Percentiles rank a stretch among this genome's conserved stretches.
Evolutionary conservation across 495 filamentous ascomycete genomes (phyloP).

Genomic region (Mycothermus thermophilus): DNA sequence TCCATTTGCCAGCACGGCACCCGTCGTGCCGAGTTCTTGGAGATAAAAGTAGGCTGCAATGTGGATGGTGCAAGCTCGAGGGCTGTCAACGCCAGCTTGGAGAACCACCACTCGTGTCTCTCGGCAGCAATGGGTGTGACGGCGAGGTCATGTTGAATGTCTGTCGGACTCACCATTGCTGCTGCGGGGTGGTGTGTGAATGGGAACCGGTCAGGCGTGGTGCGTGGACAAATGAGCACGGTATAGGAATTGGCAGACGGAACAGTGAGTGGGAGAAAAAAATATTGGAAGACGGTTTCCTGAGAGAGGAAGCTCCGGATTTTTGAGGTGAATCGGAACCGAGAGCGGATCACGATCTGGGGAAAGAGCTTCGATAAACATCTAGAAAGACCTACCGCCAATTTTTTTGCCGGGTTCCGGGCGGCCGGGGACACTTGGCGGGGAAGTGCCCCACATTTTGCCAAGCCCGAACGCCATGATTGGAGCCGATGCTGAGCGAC

Average conservation of each 20-base stretch:
- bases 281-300: neutral
- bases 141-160: too few relatives aligned
- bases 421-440: constrained; percentile 2
- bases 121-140: too few relatives aligned
- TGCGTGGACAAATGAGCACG: neutral
- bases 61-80: neutral
- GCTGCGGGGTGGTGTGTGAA: too few relatives aligned
- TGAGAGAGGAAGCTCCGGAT: constrained; percentile 6
- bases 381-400: constrained; percentile 22
- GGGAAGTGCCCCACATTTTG: too few relatives aligned
- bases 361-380: constrained; percentile 16
- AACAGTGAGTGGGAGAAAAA: constrained; percentile 1
- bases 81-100: neutral
- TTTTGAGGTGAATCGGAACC: constrained; percentile 5
- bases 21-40: neutral
- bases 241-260: neutral
- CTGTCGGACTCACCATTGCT: constrained; percentile 15
- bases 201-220: too few relatives aligned
- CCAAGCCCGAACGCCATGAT: too few relatives aligned
- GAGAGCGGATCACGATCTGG: constrained; percentile 8
- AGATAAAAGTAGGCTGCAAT: neutral
- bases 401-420: constrained; percentile 15
- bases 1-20: too few relatives aligned
- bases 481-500: too few relatives aligned
- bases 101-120: too few relatives aligned